Evolutionary conservation across 2,329 filamentous ascomycete genomes (phyloP), one percentile per base, ranked within the genome.

Genomic region (Ambrosiella xylebori): DNA sequence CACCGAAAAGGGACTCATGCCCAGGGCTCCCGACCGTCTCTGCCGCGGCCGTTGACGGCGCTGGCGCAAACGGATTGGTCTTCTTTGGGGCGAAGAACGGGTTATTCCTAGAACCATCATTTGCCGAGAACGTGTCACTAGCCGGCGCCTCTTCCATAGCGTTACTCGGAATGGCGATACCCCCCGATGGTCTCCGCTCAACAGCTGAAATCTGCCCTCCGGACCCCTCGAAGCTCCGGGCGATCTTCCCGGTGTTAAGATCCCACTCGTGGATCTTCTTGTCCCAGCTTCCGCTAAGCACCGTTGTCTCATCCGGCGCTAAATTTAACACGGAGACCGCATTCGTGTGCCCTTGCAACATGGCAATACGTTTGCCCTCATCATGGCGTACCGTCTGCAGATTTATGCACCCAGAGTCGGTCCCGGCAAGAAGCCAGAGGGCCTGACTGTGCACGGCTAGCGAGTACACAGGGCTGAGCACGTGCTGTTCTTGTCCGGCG

Each of bases 201-300:
- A 98, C 82, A 1, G 88, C 82, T 1, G 88, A 93, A 60, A 97
- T 89, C 67, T 98, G 93, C 5, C 86, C 77, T 12, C 84, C 86
- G 57, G 78, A 87, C 1, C 85, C 84, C 52, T 84, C 82, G 65
- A 93, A 98, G 3, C 78, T 77, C 9, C 90, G 80, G 63, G 82
- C 83, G 6, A 85, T 76, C 64, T 85, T 77, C 0, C 93, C 93
- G 1, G 81, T 93, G 65, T 97, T 88, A 35, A 98, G 70, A 68
- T 97, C 93, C 93, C 93, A 98, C 67, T 97, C 90, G 57, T 89
- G 79, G 0, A 97, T 84, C 15, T 80, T 86, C 71, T 95, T 97
- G 69, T 98, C 93, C 93, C 93, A 98, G 67, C 89, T 91, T 2
- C 93, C 93, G 39, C 89, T 96, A 7, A 98, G 70, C 3, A 97